Evolutionary conservation across 1,284 basidiomycete species (phyloP), one percentile per base, ranked within the genome.

Genomic region (Leccinum solheimii): DNA sequence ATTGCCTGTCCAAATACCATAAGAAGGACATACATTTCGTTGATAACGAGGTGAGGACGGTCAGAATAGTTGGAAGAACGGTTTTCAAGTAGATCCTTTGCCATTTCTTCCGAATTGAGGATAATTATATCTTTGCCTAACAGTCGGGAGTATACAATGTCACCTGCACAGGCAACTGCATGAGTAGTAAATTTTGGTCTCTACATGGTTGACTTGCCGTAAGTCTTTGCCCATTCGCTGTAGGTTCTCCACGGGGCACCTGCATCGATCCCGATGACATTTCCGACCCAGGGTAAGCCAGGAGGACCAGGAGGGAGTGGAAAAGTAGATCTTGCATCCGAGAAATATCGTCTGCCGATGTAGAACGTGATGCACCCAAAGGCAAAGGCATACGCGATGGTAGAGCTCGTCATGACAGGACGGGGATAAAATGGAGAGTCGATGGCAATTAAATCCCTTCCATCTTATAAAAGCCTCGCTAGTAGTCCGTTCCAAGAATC

Each of bases 71-170:
- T 62, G 16, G 5, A 38, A 16, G 61, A 63, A 3, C 55, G 40
- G 1, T 54, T 52, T 8, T 54, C 62, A 3, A 60, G 62, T 13
- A 63, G 6, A 2, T 63, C 56, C 38, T 59, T 59, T 2, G 50
- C 55, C 5, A 58, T n/a, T 16, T 54, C 14, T 43, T 59, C 62
- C n/a, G 61, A 63, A 2, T 63, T 63, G 36, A 62, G 36, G 43
- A 64, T 54, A 16, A 63, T 64, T 7, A 63, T 53, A 6, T 63
- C 57, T 3, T 38, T 56, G 7, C 62, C 62, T 6, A 63, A 38
- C 1, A 60, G 7, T 7, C 57, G 19, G 26, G 56, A 23, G n/a
- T 63, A 21, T 10, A 63, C 19, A 4, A 63, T 10, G 21, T 63
- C 62, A 3, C 62, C 62, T 64, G 16, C 19, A 38, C 2, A 9